Conservation (phyloP, 495 filamentous ascomycete species). For the Thermochaetoides thermophila region DNA sequence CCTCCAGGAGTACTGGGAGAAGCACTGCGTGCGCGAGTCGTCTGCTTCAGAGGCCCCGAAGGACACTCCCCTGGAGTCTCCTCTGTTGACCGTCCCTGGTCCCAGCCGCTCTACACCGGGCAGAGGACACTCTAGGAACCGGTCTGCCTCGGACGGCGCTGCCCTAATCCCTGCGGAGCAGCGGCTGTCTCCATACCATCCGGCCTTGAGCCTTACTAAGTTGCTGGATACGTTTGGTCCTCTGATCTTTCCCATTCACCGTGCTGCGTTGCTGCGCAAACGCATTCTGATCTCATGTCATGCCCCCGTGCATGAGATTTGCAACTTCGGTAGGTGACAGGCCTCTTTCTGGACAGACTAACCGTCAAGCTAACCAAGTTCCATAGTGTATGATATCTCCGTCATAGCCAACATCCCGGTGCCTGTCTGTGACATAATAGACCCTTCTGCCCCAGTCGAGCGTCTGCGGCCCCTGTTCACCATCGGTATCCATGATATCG, state of each 20-base stretch:
- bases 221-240: conserved; percentile 78
- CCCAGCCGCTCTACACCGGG: conserved; percentile 12
- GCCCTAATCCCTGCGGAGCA: conserved; percentile 53
- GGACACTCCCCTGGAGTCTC: conserved; percentile 42
- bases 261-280: conserved; percentile 77
- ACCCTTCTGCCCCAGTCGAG: conserved; percentile 40
- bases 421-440: conserved; percentile 48
- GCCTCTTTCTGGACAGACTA: neutral
- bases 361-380: conserved; percentile 2
- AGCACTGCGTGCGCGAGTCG: conserved; percentile 40
- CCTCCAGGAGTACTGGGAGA: conserved; percentile 70
- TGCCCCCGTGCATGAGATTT: conserved; percentile 69
- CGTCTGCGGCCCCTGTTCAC: conserved; percentile 78
- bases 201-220: conserved; percentile 62
- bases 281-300: conserved; percentile 72
- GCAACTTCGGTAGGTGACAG: conserved; percentile 61
- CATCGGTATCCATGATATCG: conserved; percentile 84
- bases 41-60: conserved; percentile 30
- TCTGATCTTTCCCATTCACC: conserved; percentile 75
- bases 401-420: conserved; percentile 65
- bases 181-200: conserved; percentile 63
- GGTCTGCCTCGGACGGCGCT: conserved; percentile 45
- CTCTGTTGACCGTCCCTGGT: conserved; percentile 25
- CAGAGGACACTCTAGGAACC: conserved; percentile 35
- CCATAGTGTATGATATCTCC: conserved; percentile 80